Conservation (phyloP, 2,329 filamentous ascomycete genomes). For the Botrytis porri region DNA sequence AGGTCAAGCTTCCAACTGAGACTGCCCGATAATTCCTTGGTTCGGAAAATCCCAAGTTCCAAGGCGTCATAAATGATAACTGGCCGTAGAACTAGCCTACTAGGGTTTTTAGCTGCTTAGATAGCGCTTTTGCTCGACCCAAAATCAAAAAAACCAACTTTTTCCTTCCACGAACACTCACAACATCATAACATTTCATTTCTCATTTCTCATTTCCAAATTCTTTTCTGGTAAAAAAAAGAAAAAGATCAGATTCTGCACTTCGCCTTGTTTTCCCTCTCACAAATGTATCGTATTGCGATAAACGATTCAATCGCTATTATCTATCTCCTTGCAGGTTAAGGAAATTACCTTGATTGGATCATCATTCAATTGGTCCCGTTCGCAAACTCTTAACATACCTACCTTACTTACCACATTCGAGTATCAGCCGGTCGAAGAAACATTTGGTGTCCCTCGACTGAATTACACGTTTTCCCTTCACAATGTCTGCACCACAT, state of each 20-base stretch:
- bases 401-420: not conserved
- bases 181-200: not conserved
- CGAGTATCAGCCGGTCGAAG: not conserved
- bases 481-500: constrained; percentile 29
- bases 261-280: not conserved
- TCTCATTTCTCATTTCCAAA: not conserved
- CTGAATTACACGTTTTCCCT: not conserved
- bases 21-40: not conserved
- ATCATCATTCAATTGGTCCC: not conserved
- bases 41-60: not conserved
- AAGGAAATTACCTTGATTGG: not conserved
- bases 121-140: not conserved
- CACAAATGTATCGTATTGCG: constrained; percentile 10
- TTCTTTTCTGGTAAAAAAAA: not conserved
- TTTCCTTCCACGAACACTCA: not conserved
- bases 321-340: constrained; percentile 12
- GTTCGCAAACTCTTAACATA: not conserved
- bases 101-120: not conserved
- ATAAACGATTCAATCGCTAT: not conserved
- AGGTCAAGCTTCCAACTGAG: not conserved
- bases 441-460: not conserved
- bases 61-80: not conserved
- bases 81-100: not conserved
- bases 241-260: not conserved
- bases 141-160: not conserved